phyloP scores from a whole-genome alignment of 306 rosid species.

The Pterocarpus santalinus region DNA sequence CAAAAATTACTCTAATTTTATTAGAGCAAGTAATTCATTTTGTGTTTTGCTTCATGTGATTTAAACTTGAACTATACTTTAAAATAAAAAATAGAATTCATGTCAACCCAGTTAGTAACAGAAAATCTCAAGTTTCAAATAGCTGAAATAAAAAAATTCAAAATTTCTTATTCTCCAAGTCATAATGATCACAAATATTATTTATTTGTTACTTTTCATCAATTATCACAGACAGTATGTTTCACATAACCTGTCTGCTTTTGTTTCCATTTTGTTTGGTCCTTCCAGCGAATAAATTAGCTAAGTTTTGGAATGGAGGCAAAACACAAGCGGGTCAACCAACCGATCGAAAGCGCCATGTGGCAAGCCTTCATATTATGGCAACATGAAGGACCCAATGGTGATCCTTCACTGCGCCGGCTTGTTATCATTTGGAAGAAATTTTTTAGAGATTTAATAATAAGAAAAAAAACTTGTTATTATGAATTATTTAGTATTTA shows the following conservation, averaged over 20 bases:
- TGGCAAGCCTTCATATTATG: constrained; percentile 16
- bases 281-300: background rate
- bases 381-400: background rate
- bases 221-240: too few species aligned
- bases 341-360: background rate
- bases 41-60: too few species aligned
- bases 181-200: background rate
- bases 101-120: background rate
- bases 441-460: background rate
- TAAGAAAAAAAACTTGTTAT: too few species aligned
- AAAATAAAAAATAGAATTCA: too few species aligned
- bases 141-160: too few species aligned
- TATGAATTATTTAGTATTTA: too few species aligned
- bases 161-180: too few species aligned
- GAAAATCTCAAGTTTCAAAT: too few species aligned
- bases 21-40: background rate
- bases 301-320: background rate
- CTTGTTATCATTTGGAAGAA: background rate
- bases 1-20: background rate
- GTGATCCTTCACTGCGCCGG: background rate
- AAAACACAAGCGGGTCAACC: background rate
- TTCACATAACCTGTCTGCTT: background rate
- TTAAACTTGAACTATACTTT: too few species aligned
- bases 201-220: background rate
- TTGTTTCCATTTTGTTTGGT: background rate